phyloP scores from a whole-genome alignment of 2,329 filamentous ascomycete species.

The Alternaria consortialis region DNA sequence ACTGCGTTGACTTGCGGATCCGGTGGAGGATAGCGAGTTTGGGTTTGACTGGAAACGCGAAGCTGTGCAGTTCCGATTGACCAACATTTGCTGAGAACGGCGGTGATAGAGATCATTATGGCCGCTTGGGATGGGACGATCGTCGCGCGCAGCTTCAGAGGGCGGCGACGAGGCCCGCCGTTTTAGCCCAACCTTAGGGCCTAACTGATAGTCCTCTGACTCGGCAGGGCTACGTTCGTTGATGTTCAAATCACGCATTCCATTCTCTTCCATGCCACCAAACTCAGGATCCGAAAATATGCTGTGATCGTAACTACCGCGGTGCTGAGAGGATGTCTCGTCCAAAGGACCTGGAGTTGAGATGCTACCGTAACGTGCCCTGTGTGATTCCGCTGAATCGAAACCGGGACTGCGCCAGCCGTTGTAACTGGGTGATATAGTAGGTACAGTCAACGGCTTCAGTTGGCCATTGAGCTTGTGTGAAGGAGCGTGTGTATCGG shows the following conservation, averaged over 20 bases:
- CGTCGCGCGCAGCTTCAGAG: conserved; percentile 61
- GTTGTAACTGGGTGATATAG: conserved; percentile 55
- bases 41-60: conserved; percentile 65
- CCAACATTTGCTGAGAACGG: conserved; percentile 64
- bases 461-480: conserved; percentile 55
- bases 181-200: conserved; percentile 66
- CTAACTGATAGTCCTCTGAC: conserved; percentile 55
- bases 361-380: conserved; percentile 59
- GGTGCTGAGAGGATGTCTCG: conserved; percentile 63
- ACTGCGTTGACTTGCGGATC: conserved; percentile 68
- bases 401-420: conserved; percentile 55
- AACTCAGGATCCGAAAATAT: conserved; percentile 62
- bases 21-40: conserved; percentile 69
- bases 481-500: conserved; percentile 49
- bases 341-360: conserved; percentile 59
- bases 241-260: conserved; percentile 62
- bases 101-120: conserved; percentile 63
- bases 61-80: conserved; percentile 63
- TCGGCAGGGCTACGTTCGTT: conserved; percentile 61
- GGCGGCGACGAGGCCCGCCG: conserved; percentile 71
- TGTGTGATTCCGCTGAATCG: conserved; percentile 44
- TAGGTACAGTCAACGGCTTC: conserved; percentile 57
- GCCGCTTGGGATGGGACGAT: conserved; percentile 54
- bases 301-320: conserved; percentile 70
- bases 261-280: conserved; percentile 61